Base-by-base conservation (phyloP, 176 grass and related monocot genomes). In the Phragmites australis region DNA sequence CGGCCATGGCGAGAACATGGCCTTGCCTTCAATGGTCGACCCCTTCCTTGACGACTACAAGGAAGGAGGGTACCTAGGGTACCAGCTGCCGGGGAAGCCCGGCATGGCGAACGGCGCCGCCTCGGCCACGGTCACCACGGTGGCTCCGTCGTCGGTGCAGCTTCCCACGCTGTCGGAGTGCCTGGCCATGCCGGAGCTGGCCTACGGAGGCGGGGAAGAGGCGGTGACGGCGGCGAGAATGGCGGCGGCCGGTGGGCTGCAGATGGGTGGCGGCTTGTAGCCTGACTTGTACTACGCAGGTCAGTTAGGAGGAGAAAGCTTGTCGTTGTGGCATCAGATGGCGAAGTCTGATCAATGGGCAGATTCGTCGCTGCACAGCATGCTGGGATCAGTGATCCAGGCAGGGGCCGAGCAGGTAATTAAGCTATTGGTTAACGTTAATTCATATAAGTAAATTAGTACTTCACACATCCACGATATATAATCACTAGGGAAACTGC, bases 161-260 rank as follows among this genome's bases (percentile, higher is more conserved):
- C 73, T 93, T 68, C 91, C 88, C 13, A 90, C 91, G 68, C 69
- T 93, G 12, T 78, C 88, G 1, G 88, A 93, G 75, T 93, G 91
- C 91, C 67, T 93, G 56, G 80, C 88, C 49, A 90, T 93, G 85
- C 84, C 88, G 29, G 85, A 90, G n/a, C 68, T 82, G 17, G 72
- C 15, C 1, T 93, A 79, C 15, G 29, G 84, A 13, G 57, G 55
- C 14, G 75, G 40, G 0, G 37, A 17, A 4, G 72, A 45, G 10
- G 54, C 7, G 9, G 22, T 15, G 10, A 22, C n/a, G 18, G 65
- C 54, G 21, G 61, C 44, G 44, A 54, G 4, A 27, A n/a, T 25
- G 79, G 58, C 25, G 8, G 76, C 29, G 1, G 49, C 17, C 5
- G 66, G 58, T 3, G 81, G 72, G 59, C 52, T 89, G 15, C 72